Conservation (phyloP, 441 rosid genomes). For the Arabidopsis hybrid region DNA sequence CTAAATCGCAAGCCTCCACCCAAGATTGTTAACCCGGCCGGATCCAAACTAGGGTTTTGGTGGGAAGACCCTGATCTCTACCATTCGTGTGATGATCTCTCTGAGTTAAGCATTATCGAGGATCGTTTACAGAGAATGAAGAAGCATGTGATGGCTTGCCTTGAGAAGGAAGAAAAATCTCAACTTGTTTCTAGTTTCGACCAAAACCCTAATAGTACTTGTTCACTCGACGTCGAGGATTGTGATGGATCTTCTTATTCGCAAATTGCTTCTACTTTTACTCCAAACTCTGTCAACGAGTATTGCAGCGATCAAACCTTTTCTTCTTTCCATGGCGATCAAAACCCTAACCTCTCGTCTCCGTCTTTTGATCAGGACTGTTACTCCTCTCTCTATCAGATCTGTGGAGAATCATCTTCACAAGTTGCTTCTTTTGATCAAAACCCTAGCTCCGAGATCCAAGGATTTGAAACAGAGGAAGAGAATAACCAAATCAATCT, state of each 20-base stretch:
- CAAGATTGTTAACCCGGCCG: not conserved
- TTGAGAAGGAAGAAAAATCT: not conserved
- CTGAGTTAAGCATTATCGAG: not conserved
- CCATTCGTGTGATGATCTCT: not conserved
- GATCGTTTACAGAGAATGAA: not conserved
- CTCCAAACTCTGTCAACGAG: too few species aligned
- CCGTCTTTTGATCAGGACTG: not conserved
- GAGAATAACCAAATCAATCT: not conserved
- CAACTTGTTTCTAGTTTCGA: not conserved
- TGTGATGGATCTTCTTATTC: not conserved
- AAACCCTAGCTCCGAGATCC: not conserved
- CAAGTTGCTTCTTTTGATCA: not conserved
- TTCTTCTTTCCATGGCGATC: not conserved
- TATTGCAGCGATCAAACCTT: too few species aligned
- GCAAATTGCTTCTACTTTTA: too few species aligned
- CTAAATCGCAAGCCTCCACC: constrained; percentile 3
- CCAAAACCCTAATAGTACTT: not conserved
- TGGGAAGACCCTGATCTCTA: not conserved
- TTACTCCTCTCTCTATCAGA: not conserved
- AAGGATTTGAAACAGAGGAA: not conserved
- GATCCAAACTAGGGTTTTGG: not conserved
- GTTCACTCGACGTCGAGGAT: not conserved
- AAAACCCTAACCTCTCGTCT: too few species aligned
- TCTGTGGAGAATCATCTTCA: not conserved
- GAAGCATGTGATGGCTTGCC: constrained; percentile 3